A percentile compares a stretch with the other conserved stretches of the same genome.
phyloP scores from a whole-genome alignment of 257 asterid genomes.

The Striga asiatica region DNA sequence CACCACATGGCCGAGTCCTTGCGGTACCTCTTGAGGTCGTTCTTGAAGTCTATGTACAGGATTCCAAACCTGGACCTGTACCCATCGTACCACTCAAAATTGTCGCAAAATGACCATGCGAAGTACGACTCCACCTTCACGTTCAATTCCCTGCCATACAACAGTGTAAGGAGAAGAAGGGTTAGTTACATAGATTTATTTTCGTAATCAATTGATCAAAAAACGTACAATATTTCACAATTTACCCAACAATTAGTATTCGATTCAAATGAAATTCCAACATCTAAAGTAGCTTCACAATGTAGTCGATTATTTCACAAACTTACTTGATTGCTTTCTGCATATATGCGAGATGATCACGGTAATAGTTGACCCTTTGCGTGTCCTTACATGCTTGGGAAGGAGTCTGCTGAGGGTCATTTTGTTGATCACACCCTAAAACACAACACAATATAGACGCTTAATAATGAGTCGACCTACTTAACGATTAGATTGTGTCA shows the following conservation, averaged over 20 bases:
- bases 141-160: background rate
- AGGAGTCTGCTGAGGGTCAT: background rate
- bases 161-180: too few species aligned
- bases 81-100: conserved; percentile 38
- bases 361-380: background rate
- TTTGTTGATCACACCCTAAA: background rate
- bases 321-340: background rate
- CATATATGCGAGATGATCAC: background rate
- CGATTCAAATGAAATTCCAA: too few species aligned
- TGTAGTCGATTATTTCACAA: background rate
- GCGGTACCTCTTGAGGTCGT: conserved; percentile 24
- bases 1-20: conserved; percentile 34
- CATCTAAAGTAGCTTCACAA: too few species aligned
- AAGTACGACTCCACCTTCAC: conserved; percentile 29
- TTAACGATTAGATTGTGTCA: too few species aligned
- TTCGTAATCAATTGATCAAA: too few species aligned
- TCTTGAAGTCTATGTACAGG: conserved; percentile 21
- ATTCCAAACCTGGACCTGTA: conserved; percentile 32
- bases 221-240: too few species aligned
- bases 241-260: too few species aligned
- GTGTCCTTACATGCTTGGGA: background rate
- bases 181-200: too few species aligned
- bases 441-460: too few species aligned
- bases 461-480: too few species aligned
- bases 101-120: conserved; percentile 36